These are phyloP conservation scores for Kodamaea nitidulidarum DNA, from an alignment of 805 yeast species.

Conservation along the genomic window DNA sequence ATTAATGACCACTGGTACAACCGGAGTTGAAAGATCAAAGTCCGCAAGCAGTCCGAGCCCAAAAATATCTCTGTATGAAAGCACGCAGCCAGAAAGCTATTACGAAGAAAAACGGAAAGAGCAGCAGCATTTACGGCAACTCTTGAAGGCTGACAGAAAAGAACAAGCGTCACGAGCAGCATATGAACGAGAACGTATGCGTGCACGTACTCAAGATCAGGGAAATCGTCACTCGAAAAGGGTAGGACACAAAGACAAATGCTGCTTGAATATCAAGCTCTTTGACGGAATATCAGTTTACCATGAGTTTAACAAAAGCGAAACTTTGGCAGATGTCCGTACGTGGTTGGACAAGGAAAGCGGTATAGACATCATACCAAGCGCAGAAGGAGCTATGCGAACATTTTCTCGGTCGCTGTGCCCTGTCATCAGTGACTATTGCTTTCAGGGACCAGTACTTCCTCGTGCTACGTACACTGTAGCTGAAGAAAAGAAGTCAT, in stretches of 20 bases:
- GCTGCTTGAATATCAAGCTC: conserved; percentile 56
- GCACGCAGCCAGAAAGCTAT: neutral
- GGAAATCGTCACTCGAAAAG: too few species aligned
- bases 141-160: conserved; percentile 50
- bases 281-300: conserved; percentile 62
- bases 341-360: conserved; percentile 53
- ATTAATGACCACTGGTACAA: neutral
- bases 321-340: conserved; percentile 56
- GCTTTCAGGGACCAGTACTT: conserved; percentile 32
- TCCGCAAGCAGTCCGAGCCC: neutral
- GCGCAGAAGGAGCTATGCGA: conserved; percentile 39
- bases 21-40: neutral
- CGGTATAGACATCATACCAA: conserved; percentile 26
- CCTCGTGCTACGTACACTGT: conserved; percentile 48
- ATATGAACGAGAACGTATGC: conserved; percentile 7
- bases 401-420: conserved; percentile 49
- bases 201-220: conserved; percentile 15
- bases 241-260: conserved; percentile 11
- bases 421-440: conserved; percentile 50
- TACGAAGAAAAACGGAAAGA: conserved; percentile 45
- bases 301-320: conserved; percentile 43
- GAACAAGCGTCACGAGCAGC: conserved; percentile 32
- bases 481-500: conserved; percentile 51
- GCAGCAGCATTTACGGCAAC: conserved; percentile 48
- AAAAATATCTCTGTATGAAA: neutral